phyloP scores from a whole-genome alignment of 2,329 filamentous ascomycete species.

The Ophiocordyceps camponoti-floridani region DNA sequence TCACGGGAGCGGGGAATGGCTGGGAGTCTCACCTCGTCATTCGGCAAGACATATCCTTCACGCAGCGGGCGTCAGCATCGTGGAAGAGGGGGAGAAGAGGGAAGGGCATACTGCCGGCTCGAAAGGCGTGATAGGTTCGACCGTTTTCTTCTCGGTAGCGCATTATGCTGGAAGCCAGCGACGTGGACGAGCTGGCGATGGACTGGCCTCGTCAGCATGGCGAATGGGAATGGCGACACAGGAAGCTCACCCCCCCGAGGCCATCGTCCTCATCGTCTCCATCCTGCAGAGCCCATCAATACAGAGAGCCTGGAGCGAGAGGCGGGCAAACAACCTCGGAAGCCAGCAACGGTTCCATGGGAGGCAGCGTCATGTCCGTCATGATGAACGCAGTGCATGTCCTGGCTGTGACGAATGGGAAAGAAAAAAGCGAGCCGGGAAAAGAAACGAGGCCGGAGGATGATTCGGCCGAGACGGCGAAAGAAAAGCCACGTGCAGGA shows the following conservation, averaged over 20 bases:
- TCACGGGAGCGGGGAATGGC: too few species aligned
- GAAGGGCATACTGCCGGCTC: constrained; percentile 8
- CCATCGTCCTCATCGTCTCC: constrained; percentile 1
- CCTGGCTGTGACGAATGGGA: not conserved
- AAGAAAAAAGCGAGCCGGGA: not conserved
- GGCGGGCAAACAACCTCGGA: constrained; percentile 2
- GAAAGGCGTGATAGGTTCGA: constrained; percentile 18
- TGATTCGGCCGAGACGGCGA: too few species aligned
- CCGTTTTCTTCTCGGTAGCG: constrained; percentile 19
- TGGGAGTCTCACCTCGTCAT: constrained; percentile 12
- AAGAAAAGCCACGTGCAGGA: too few species aligned
- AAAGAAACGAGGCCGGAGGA: too few species aligned
- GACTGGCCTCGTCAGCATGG: not conserved
- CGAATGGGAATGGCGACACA: not conserved
- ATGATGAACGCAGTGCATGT: not conserved
- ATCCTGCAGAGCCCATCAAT: not conserved
- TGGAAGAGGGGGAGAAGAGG: too few species aligned
- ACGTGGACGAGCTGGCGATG: constrained; percentile 6
- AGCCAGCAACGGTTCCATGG: constrained; percentile 1
- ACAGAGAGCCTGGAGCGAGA: too few species aligned
- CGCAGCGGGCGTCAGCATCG: constrained; percentile 2
- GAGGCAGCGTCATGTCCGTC: not conserved
- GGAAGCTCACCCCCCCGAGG: constrained; percentile 1
- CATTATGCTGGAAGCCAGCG: constrained; percentile 17
- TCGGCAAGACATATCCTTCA: constrained; percentile 12